These are phyloP conservation scores for Alternaria gaisen DNA, from an alignment of 2,329 filamentous ascomycete genomes.

Conservation along the genomic window DNA sequence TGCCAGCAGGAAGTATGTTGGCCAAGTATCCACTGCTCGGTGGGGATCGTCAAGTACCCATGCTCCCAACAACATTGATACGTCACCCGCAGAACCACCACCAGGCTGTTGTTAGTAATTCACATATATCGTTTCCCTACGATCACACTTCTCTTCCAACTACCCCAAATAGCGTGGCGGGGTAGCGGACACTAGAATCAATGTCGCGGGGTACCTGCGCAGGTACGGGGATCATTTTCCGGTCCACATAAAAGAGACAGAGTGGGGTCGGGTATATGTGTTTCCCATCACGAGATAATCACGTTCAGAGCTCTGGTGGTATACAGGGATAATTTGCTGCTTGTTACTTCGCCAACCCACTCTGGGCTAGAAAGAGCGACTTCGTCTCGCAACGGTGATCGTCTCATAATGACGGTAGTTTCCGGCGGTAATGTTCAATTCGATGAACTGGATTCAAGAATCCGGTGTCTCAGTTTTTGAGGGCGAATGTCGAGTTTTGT, in stretches of 20 bases:
- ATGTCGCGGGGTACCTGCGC: background rate
- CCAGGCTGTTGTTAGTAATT: background rate
- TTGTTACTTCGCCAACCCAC: background rate
- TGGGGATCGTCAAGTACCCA: background rate
- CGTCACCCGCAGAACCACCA: background rate
- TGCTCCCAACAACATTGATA: background rate
- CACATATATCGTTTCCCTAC: background rate
- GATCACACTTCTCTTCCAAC: background rate
- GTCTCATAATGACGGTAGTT: background rate
- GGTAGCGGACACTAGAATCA: background rate
- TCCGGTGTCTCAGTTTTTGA: background rate
- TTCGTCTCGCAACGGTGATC: background rate
- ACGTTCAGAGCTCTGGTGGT: background rate
- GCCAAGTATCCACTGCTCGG: background rate
- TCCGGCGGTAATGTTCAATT: rapidly evolving
- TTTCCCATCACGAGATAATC: background rate
- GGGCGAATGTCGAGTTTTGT: background rate
- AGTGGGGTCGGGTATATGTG: background rate
- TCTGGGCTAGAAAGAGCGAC: background rate
- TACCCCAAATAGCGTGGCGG: background rate
- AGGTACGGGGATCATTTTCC: background rate
- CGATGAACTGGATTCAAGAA: background rate
- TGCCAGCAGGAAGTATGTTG: background rate
- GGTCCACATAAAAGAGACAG: background rate
- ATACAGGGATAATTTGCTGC: background rate